Percentiles rank a stretch among this genome's conserved stretches.
Conservation (phyloP, 768 basidiomycete genomes). For the Mycena rebaudengoi region DNA sequence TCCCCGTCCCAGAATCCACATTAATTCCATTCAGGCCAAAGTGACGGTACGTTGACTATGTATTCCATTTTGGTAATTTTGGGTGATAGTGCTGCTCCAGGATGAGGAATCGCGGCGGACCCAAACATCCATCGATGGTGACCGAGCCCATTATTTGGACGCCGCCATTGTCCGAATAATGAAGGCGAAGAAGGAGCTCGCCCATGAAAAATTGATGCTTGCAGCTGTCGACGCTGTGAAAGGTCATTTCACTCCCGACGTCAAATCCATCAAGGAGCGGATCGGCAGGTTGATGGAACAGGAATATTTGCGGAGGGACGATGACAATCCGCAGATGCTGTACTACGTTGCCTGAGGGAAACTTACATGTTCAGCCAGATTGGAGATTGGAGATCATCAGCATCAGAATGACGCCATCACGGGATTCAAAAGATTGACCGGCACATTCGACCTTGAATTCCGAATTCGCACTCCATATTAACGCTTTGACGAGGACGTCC, state of each 20-base stretch:
- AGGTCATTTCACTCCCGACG: conserved; percentile 86
- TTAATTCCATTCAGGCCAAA: conserved; percentile 95
- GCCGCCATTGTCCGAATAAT: conserved; percentile 97
- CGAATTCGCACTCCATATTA: conserved; percentile 25
- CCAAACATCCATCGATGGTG: conserved; percentile 84
- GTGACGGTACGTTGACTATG: conserved; percentile 69
- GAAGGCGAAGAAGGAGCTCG: conserved; percentile 90
- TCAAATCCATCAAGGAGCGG: conserved; percentile 85
- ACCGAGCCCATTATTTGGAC: conserved; percentile 86
- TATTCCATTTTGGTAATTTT: background rate
- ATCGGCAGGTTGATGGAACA: conserved; percentile 84
- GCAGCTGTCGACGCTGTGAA: conserved; percentile 89
- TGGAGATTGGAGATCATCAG: background rate
- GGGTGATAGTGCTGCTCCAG: conserved; percentile 46
- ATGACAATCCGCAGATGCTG: conserved; percentile 74
- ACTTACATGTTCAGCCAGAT: background rate
- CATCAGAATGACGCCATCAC: too few species aligned
- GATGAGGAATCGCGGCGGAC: conserved; percentile 87
- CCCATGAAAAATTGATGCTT: conserved; percentile 79
- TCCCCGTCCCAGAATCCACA: conserved; percentile 80
- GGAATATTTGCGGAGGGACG: conserved; percentile 86
- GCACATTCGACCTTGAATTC: conserved; percentile 13
- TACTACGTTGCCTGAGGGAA: conserved; percentile 85
- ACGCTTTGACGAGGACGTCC: conserved; percentile 13
- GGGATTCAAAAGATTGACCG: too few species aligned